Evolutionary conservation across 169 alveolate genomes (phyloP), one percentile per base, ranked within the genome.

Genomic region (Plasmodium coatneyi): DNA sequence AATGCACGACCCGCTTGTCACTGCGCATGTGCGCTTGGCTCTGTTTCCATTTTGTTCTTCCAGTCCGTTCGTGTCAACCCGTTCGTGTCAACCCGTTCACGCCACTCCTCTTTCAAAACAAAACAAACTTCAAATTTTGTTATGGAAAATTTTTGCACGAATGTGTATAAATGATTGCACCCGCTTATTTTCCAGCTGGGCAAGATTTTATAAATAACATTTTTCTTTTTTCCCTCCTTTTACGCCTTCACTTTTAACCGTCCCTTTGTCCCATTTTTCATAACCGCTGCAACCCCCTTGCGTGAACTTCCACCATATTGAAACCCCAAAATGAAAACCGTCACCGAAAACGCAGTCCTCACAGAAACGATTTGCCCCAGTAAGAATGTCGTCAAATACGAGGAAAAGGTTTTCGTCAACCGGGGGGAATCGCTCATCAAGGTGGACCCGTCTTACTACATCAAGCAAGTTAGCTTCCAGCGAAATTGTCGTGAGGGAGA

Each of bases 361-460:
- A 81, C 74, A 4, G 52, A 81, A 10, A 30, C 89, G 7, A 52
- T 52, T n/a, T 81, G 74, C 71, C 52, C 79, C 41, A 52, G 89
- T 56, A 79, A 56, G 22, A 81, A 22, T 81, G 79, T 52, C 12
- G 25, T 52, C 39, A 22, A 22, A 39, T 81, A 79, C 70, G 54
- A 81, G 43, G 89, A 81, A 56, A 81, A 81, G 41, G 78, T 81
- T 56, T 56, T 30, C 16, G 71, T 54, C 36, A 81, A 30, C 41
- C 36, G 71, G 41, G 89, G 32, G 46, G 89, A 81, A 30, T 52
- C 89, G 19, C 34, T 52, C 22, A 54, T 81, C 39, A 81, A 81
- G 89, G 78, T 71, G 70, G 54, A 81, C 34, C 56, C 89, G 41
- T 46, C 66, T 56, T 52, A 81, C 52, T 22, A 36, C 19, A 28